phyloP scores from a whole-genome alignment of 2,329 filamentous ascomycete genomes.

The Nemania abortiva region DNA sequence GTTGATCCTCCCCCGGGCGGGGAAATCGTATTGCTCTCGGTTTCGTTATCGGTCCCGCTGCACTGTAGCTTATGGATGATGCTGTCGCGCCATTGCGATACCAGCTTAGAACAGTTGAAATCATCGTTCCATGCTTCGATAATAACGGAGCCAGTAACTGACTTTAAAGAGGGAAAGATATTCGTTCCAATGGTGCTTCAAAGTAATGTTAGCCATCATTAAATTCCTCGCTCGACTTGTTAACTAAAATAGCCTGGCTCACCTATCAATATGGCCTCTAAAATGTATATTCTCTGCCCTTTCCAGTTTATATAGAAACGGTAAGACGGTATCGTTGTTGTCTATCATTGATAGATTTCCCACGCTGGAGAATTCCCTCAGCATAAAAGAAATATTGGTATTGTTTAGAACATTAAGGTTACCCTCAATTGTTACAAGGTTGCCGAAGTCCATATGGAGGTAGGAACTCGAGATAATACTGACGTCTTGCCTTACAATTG shows the following conservation, averaged over 20 bases:
- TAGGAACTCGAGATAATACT: not conserved
- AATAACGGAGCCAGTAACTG: not conserved
- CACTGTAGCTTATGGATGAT: not conserved
- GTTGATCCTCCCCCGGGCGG: not conserved
- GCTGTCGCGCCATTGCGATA: not conserved
- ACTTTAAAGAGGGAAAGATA: not conserved
- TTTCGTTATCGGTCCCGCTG: not conserved
- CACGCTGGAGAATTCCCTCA: not conserved
- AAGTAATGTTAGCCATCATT: not conserved
- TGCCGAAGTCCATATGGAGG: not conserved
- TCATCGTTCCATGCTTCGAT: not conserved
- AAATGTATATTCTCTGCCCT: not conserved
- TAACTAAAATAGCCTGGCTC: not conserved
- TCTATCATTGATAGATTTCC: not conserved
- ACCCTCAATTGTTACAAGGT: not conserved
- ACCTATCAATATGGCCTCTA: not conserved
- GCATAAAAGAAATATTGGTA: not conserved
- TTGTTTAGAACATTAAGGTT: not conserved
- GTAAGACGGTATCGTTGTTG: not conserved
- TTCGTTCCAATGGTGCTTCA: not conserved
- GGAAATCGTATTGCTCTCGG: not conserved
- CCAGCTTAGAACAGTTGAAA: slow-evolving; percentile 5
- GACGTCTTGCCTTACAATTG: not conserved
- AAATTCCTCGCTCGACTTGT: no score
- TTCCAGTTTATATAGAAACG: not conserved